Percentiles rank a stretch among this genome's conserved stretches.
Conservation (phyloP, 2,329 filamentous ascomycete species). For the Claviceps citrina region DNA sequence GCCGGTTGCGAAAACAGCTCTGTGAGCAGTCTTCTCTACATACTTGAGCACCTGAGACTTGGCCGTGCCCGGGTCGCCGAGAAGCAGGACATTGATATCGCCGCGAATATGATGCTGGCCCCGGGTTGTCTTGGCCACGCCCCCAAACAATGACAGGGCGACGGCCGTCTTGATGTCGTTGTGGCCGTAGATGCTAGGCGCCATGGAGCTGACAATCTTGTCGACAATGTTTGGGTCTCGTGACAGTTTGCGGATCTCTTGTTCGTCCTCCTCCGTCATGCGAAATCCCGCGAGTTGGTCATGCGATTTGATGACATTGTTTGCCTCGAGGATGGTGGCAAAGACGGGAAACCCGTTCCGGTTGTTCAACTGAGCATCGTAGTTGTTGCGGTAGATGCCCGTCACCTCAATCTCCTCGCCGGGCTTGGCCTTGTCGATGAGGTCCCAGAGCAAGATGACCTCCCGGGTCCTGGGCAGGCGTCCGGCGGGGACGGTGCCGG, state of each 20-base stretch:
- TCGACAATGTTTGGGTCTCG: conserved; percentile 85
- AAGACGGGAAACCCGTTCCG: conserved; percentile 98
- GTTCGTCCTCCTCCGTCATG: conserved; percentile 88
- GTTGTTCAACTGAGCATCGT: conserved; percentile 93
- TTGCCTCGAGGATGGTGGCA: conserved; percentile 91
- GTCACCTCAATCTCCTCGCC: conserved; percentile 96
- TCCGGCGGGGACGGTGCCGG: conserved; percentile 88
- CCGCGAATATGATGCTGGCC: conserved; percentile 84
- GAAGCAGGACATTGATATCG: conserved; percentile 92
- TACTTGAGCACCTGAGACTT: conserved; percentile 98
- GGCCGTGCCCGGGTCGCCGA: conserved; percentile 92
- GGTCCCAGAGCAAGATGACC: conserved; percentile 88
- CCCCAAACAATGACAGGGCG: conserved; percentile 84
- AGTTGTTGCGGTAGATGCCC: conserved; percentile 95
- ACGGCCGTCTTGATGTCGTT: conserved; percentile 94
- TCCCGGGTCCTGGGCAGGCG: conserved; percentile 86
- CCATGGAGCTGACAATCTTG: conserved; percentile 83
- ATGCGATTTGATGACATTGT: conserved; percentile 91
- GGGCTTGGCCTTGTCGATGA: conserved; percentile 92
- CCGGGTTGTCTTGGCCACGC: conserved; percentile 79
- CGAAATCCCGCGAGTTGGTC: conserved; percentile 95
- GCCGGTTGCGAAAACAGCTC: conserved; percentile 92
- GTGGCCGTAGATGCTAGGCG: conserved; percentile 94
- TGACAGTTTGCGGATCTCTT: conserved; percentile 72
- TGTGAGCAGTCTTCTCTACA: conserved; percentile 90